Evolutionary conservation across 148 eudicot genomes (phyloP).

Genomic region (Spergularia marina): DNA sequence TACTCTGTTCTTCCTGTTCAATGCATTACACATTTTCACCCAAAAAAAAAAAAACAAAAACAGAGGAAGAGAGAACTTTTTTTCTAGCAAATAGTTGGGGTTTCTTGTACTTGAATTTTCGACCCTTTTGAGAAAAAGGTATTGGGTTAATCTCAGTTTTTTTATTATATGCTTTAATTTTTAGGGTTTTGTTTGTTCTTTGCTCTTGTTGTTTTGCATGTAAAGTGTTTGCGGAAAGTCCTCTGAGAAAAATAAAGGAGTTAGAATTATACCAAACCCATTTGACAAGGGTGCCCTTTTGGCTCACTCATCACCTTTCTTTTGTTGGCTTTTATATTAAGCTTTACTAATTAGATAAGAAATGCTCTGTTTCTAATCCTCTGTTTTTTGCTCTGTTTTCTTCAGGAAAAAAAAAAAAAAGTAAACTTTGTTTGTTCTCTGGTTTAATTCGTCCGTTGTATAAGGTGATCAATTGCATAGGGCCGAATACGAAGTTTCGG

Average conservation of each 20-base stretch:
- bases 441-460: background rate
- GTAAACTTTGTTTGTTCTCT: background rate
- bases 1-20: background rate
- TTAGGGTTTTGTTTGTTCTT: background rate
- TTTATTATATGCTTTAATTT: background rate
- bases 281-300: conserved; percentile 18
- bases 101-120: conserved; percentile 10
- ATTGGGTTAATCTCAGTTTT: background rate
- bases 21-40: conserved; percentile 6
- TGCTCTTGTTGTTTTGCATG: conserved; percentile 10
- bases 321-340: background rate
- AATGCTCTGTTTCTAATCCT: conserved; percentile 20
- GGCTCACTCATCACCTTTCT: background rate
- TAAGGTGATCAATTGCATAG: background rate
- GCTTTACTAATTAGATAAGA: background rate
- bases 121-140: conserved; percentile 23
- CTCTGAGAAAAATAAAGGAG: conserved; percentile 1
- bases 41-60: conserved; percentile 10
- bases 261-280: conserved; percentile 29
- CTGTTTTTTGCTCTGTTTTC: conserved; percentile 20
- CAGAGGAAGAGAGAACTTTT: background rate
- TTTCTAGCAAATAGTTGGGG: background rate
- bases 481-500: background rate
- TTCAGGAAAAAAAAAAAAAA: conserved; percentile 19
- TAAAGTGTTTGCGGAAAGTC: conserved; percentile 13